A percentile compares a stretch with the other conserved stretches of the same genome.
phyloP scores from a whole-genome alignment of 306 rosid species.

The Sindora glabra region DNA sequence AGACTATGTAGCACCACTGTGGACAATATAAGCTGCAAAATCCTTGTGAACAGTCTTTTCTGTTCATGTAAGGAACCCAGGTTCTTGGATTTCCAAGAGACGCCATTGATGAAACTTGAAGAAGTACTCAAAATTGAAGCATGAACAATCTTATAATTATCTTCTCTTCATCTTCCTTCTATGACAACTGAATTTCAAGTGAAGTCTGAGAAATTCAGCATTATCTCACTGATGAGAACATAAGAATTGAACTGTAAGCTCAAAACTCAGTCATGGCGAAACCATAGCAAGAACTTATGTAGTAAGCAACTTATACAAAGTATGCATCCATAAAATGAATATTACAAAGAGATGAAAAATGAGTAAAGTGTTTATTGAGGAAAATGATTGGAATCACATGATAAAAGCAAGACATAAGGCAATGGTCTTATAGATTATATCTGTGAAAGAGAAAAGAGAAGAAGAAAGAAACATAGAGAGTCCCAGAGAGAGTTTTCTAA shows the following conservation, averaged over 20 bases:
- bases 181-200: too few species aligned
- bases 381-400: too few species aligned
- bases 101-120: slow-evolving; percentile 38
- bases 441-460: slow-evolving; percentile 9
- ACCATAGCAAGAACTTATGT: too few species aligned
- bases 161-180: too few species aligned
- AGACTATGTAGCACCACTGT: slow-evolving; percentile 70
- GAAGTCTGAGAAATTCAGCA: too few species aligned
- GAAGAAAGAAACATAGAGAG: slow-evolving; percentile 7
- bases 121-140: neutral
- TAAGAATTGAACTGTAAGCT: too few species aligned
- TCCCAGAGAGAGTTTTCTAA: slow-evolving; percentile 8
- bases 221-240: too few species aligned
- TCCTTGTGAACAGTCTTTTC: slow-evolving; percentile 83
- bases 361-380: too few species aligned
- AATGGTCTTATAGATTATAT: slow-evolving; percentile 13
- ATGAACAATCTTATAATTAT: neutral
- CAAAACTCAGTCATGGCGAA: too few species aligned
- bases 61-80: slow-evolving; percentile 67
- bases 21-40: slow-evolving; percentile 77
- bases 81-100: slow-evolving; percentile 58
- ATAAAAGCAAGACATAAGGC: slow-evolving; percentile 11
- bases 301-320: too few species aligned
- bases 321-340: too few species aligned
- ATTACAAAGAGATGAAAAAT: too few species aligned